phyloP scores from a whole-genome alignment of 1,284 basidiomycete species.

The Meripilus lineatus region DNA sequence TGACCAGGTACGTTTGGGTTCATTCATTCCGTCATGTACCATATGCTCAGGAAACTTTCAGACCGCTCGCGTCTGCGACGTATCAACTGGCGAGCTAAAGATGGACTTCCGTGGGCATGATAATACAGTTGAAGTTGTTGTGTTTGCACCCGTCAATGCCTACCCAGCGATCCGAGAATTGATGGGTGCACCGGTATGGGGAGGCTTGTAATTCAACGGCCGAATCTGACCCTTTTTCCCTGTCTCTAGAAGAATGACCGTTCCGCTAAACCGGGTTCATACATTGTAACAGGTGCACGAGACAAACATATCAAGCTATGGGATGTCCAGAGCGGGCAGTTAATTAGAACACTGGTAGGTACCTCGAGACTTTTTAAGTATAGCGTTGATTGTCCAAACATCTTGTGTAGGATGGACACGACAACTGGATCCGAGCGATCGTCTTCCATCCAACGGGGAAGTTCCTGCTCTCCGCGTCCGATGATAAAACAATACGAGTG shows the following conservation, averaged over 20 bases:
- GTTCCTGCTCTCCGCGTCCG: constrained; percentile 80
- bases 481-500: constrained; percentile 86
- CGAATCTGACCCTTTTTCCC: background rate
- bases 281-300: constrained; percentile 77
- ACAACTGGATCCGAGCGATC: constrained; percentile 82
- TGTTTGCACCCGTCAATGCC: constrained; percentile 74
- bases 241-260: constrained; percentile 38
- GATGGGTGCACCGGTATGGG: constrained; percentile 59
- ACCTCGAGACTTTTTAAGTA: background rate
- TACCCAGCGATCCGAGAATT: constrained; percentile 78
- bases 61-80: constrained; percentile 83
- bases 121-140: constrained; percentile 80
- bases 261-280: constrained; percentile 46
- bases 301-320: constrained; percentile 89
- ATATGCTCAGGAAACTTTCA: constrained; percentile 36
- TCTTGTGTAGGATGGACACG: constrained; percentile 61
- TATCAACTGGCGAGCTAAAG: constrained; percentile 72
- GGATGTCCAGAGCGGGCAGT: constrained; percentile 78
- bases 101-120: constrained; percentile 85
- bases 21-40: constrained; percentile 5
- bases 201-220: constrained; percentile 30
- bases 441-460: constrained; percentile 87
- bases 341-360: constrained; percentile 55
- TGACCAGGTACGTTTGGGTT: constrained; percentile 62
- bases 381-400: background rate